Percentiles rank a stretch among this genome's conserved stretches.
Evolutionary conservation across 148 eudicot genomes (phyloP).

Genomic region (Spergularia marina): DNA sequence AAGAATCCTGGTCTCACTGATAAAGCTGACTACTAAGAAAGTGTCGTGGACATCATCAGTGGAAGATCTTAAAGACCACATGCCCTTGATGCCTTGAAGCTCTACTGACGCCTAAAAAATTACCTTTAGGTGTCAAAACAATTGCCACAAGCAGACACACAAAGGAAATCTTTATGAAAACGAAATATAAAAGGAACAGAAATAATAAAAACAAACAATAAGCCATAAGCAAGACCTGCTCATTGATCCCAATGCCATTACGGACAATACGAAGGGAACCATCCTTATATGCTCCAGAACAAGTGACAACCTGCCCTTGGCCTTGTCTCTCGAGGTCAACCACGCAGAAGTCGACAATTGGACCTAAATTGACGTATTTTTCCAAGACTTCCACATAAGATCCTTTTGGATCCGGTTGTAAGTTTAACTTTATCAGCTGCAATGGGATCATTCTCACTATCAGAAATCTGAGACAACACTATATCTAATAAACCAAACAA

Average conservation of each 20-base stretch:
- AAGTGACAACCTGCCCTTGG: slow-evolving; percentile 99
- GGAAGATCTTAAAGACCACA: slow-evolving; percentile 92
- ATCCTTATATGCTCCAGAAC: slow-evolving; percentile 98
- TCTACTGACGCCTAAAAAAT: slow-evolving; percentile 85
- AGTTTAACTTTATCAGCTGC: slow-evolving; percentile 88
- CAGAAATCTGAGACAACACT: slow-evolving; percentile 6
- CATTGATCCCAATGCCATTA: slow-evolving; percentile 96
- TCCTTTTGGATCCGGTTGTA: slow-evolving; percentile 92
- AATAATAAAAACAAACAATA: not conserved
- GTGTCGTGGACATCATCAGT: slow-evolving; percentile 90
- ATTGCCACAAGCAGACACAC: not conserved
- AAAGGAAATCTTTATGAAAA: no score
- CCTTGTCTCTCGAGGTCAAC: slow-evolving; percentile 99
- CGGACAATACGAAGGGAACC: slow-evolving; percentile 97
- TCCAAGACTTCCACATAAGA: slow-evolving; percentile 95
- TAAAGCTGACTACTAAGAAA: slow-evolving; percentile 92
- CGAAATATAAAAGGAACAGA: not conserved
- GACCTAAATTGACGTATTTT: slow-evolving; percentile 90
- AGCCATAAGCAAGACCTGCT: slow-evolving; percentile 54
- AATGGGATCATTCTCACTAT: slow-evolving; percentile 22
- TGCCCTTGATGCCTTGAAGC: slow-evolving; percentile 98
- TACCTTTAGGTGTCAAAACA: slow-evolving; percentile 9
- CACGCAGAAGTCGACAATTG: slow-evolving; percentile 94
- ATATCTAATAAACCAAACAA: slow-evolving; percentile 3
- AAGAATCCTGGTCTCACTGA: slow-evolving; percentile 90